phyloP scores from a whole-genome alignment of 1,284 basidiomycete species.

The Sanghuangporus weigelae region DNA sequence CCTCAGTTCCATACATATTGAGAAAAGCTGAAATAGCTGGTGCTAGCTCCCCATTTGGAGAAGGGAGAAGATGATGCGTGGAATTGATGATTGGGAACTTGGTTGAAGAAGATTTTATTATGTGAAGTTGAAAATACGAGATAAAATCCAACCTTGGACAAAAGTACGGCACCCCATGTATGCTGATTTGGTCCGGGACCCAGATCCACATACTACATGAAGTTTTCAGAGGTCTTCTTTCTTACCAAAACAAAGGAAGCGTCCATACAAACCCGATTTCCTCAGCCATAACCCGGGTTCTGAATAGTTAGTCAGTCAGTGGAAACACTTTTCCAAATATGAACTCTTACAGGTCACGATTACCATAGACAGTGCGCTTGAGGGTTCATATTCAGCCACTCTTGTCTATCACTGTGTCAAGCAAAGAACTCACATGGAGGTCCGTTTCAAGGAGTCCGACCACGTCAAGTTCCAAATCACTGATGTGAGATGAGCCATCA shows the following conservation, averaged over 20 bases:
- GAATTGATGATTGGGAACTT: constrained; percentile 90
- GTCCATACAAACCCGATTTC: constrained; percentile 76
- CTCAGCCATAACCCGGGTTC: constrained; percentile 71
- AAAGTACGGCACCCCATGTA: constrained; percentile 85
- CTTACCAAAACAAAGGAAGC: not conserved
- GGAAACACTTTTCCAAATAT: constrained; percentile 6
- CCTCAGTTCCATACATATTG: constrained; percentile 75
- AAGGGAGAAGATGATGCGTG: constrained; percentile 86
- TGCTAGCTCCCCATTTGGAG: constrained; percentile 85
- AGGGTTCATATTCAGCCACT: constrained; percentile 3
- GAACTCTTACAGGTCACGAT: constrained; percentile 70
- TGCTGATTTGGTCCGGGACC: constrained; percentile 88
- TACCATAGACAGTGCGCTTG: constrained; percentile 83
- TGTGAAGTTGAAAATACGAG: not conserved
- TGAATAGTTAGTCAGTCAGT: constrained; percentile 24
- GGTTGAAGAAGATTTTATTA: not conserved
- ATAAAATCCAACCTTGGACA: constrained; percentile 60
- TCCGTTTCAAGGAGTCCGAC: constrained; percentile 87
- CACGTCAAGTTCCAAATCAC: constrained; percentile 79
- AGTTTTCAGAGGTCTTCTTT: constrained; percentile 14
- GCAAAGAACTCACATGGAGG: constrained; percentile 55
- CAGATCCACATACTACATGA: constrained; percentile 62
- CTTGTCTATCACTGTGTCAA: not conserved
- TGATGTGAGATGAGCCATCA: constrained; percentile 22
- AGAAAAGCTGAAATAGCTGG: constrained; percentile 89